Base-by-base conservation (phyloP, 768 basidiomycete species). In the Boletus rex-veris region DNA sequence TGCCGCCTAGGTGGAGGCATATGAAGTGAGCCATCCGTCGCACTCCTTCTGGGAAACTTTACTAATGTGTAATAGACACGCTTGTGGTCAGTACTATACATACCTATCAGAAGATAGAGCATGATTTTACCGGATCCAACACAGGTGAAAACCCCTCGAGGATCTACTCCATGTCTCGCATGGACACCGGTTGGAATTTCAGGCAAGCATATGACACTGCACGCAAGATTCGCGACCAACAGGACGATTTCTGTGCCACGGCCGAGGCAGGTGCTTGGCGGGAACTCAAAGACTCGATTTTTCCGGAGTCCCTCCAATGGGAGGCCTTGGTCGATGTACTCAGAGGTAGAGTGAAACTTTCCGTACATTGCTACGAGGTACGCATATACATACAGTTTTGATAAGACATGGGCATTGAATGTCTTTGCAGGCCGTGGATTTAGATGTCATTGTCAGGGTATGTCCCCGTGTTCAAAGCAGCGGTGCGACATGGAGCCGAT, bases 201-300 rank as follows among this genome's bases (percentile, higher is more conserved):
- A 83, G 92, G 44, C 75, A 80, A n/a, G 92, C 91, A 9, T 93
- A 92, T 63, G 77, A 82, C 39, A 78, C 85, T 63, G 93, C 91
- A 1, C 78, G 80, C 31, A 80, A 83, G 58, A 68, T 92, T 44
- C 87, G 82, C 67, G 69, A 77, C 11, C 74, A 77, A 26, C 93
- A 93, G 64, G 88, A 93, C 59, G 75, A 68, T 4, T 93, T 81
- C 61, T 92, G 91, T 62, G 71, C 73, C 5, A 80, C 79, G 45
- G 89, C 77, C 1, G 80, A 86, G 61, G 65, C 67, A 5, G 70
- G 73, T n/a, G 54, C 62, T 36, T 76, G 76, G 75, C 49, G 64
- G 39, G 71, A 73, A 12, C 63, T 78, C 36, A 65, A 51, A 19
- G 65, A 62, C 7, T 63, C 68, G 53, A 64, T 52, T 28, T 82